These are phyloP conservation scores for Protoeuglena noctilucae DNA, from an alignment of 139 green algal species.

Conservation along the genomic window DNA sequence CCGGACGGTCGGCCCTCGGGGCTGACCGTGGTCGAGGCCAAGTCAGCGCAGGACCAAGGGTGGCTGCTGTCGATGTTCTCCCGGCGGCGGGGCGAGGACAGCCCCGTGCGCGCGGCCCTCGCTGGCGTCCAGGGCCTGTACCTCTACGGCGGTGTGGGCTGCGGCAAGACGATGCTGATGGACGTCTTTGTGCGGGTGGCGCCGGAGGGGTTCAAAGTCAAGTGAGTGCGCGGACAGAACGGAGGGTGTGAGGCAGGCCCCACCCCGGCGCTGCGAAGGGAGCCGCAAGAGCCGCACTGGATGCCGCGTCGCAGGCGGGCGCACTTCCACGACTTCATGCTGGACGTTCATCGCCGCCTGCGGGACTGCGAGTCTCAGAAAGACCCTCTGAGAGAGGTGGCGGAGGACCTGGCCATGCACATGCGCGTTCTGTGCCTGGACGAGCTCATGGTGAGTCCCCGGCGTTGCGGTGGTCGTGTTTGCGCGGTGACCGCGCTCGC, in stretches of 20 bases:
- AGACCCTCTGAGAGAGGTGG: conserved; percentile 61
- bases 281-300: too few relatives aligned
- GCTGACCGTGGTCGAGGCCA: background rate
- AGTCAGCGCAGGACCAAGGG: too few relatives aligned
- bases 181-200: conserved; percentile 63
- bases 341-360: conserved; percentile 69
- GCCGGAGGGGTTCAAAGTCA: conserved; percentile 43
- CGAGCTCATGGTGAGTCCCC: conserved; percentile 82
- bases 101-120: too few relatives aligned
- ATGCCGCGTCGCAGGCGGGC: too few relatives aligned
- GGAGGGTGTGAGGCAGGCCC: too few relatives aligned
- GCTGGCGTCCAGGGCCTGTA: conserved; percentile 47
- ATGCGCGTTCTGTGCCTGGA: conserved; percentile 75
- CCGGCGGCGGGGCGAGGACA: background rate
- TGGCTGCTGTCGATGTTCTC: too few relatives aligned
- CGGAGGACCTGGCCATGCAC: conserved; percentile 26
- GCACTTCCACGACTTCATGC: conserved; percentile 98
- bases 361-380: conserved; percentile 9
- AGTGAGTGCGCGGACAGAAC: too few relatives aligned
- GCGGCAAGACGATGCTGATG: conserved; percentile 97
- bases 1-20: background rate
- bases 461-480: too few relatives aligned
- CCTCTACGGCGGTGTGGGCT: conserved; percentile 81
- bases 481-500: too few relatives aligned
- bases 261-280: too few relatives aligned